A percentile compares a stretch with the other conserved stretches of the same genome.
phyloP scores from a whole-genome alignment of 257 asterid genomes.

The Ocimum tenuiflorum region DNA sequence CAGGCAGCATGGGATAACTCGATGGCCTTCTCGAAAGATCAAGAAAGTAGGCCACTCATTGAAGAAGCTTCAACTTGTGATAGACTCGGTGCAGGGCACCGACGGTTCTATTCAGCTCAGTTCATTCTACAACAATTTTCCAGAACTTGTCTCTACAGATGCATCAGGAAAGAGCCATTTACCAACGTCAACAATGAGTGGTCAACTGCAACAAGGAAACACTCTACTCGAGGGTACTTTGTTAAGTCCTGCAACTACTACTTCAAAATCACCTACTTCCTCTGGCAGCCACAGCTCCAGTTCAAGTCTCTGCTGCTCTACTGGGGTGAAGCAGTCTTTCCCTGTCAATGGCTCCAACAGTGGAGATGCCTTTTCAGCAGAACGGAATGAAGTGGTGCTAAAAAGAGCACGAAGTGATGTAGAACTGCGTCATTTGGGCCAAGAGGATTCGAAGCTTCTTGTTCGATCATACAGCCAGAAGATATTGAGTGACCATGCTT shows the following conservation, averaged over 20 bases:
- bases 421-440: constrained; percentile 36
- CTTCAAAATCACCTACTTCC: constrained; percentile 42
- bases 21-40: constrained; percentile 90
- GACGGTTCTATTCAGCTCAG: constrained; percentile 62
- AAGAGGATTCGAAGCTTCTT: constrained; percentile 44
- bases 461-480: constrained; percentile 56
- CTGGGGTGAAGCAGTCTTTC: constrained; percentile 42
- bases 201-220: constrained; percentile 22
- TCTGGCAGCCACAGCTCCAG: constrained; percentile 69
- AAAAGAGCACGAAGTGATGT: constrained; percentile 42
- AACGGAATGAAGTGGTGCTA: constrained; percentile 27
- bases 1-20: constrained; percentile 71
- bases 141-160: constrained; percentile 54
- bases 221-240: constrained; percentile 29
- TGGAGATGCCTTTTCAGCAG: constrained; percentile 36
- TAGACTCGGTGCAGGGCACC: constrained; percentile 74
- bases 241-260: constrained; percentile 36
- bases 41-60: constrained; percentile 79
- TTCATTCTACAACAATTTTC: constrained; percentile 71
- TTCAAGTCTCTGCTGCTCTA: constrained; percentile 49
- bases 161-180: constrained; percentile 31
- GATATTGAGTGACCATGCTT: constrained; percentile 29
- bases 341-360: constrained; percentile 26
- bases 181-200: constrained; percentile 16
- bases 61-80: constrained; percentile 75